phyloP scores from a whole-genome alignment of 768 basidiomycete species.

The Hypholoma fasciculare region DNA sequence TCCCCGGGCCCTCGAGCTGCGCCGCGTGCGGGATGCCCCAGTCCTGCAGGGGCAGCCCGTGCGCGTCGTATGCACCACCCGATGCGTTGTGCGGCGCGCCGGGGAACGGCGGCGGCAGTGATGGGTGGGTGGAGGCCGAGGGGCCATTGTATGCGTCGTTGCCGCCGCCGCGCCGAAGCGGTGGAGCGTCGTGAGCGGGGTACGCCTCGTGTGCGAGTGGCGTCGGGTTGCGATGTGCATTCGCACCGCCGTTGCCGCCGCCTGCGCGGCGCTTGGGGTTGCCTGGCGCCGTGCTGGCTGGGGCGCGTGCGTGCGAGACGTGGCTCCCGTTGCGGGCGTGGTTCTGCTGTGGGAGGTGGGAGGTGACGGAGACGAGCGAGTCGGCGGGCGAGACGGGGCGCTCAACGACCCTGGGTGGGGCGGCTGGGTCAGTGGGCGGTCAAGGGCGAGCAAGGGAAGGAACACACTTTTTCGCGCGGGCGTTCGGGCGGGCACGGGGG shows the following conservation, averaged over 20 bases:
- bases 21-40: constrained; percentile 52
- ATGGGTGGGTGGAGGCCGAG: constrained; percentile 56
- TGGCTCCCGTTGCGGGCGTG: constrained; percentile 28
- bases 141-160: constrained; percentile 45
- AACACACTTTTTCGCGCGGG: constrained; percentile 62
- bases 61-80: constrained; percentile 41
- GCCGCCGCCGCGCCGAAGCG: constrained; percentile 26
- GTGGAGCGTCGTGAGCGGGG: constrained; percentile 21
- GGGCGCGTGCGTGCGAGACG: constrained; percentile 22
- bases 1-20: constrained; percentile 75
- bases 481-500: constrained; percentile 50
- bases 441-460: neutral
- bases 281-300: constrained; percentile 16
- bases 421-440: constrained; percentile 8
- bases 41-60: constrained; percentile 38
- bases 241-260: constrained; percentile 35
- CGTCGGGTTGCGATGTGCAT: constrained; percentile 41
- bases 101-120: constrained; percentile 49
- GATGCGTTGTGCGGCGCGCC: constrained; percentile 32
- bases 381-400: constrained; percentile 72
- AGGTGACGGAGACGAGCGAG: constrained; percentile 71
- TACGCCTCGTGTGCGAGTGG: constrained; percentile 38
- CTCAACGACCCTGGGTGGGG: constrained; percentile 45
- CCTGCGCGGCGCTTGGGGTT: constrained; percentile 45
- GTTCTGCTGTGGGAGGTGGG: constrained; percentile 50